Conservation (phyloP, 371 early-diverging fungal genomes). For the Mortierella sp. region DNA sequence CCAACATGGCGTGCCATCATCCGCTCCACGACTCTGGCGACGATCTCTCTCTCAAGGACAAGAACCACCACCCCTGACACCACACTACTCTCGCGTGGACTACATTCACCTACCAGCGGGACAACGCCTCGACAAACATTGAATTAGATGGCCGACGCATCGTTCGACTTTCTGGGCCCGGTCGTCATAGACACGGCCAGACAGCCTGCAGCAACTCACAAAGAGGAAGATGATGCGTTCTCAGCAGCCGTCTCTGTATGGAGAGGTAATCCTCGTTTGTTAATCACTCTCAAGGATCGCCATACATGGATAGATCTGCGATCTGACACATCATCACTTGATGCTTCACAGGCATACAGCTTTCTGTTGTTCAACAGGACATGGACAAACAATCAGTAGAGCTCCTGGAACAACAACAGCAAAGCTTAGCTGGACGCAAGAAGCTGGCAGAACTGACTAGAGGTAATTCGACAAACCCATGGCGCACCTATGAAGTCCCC, state of each 20-base stretch:
- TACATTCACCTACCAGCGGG: too few species aligned
- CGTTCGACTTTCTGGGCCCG: constrained; percentile 50
- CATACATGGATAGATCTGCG: not conserved
- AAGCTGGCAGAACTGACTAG: constrained; percentile 90
- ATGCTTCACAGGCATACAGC: constrained; percentile 61
- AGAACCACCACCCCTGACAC: too few species aligned
- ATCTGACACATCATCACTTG: not conserved
- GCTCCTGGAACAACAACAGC: constrained; percentile 88
- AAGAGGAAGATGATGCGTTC: constrained; percentile 58
- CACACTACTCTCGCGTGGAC: too few species aligned
- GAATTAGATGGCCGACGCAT: constrained; percentile 38
- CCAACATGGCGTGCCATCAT: too few species aligned
- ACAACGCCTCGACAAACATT: too few species aligned
- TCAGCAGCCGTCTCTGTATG: constrained; percentile 68
- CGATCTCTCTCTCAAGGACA: too few species aligned
- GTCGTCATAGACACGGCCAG: constrained; percentile 13
- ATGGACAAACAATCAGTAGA: constrained; percentile 82
- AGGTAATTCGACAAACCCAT: constrained; percentile 56
- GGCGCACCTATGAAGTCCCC: not conserved
- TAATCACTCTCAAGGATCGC: not conserved
- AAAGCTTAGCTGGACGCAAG: constrained; percentile 76
- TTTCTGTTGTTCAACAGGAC: constrained; percentile 73
- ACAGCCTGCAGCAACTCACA: constrained; percentile 4
- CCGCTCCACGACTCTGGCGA: too few species aligned
- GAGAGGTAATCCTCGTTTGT: constrained; percentile 47